Evolutionary conservation across 179 eudicot species (phyloP), one percentile per base, ranked within the genome.

Genomic region (Silene noctiflora): DNA sequence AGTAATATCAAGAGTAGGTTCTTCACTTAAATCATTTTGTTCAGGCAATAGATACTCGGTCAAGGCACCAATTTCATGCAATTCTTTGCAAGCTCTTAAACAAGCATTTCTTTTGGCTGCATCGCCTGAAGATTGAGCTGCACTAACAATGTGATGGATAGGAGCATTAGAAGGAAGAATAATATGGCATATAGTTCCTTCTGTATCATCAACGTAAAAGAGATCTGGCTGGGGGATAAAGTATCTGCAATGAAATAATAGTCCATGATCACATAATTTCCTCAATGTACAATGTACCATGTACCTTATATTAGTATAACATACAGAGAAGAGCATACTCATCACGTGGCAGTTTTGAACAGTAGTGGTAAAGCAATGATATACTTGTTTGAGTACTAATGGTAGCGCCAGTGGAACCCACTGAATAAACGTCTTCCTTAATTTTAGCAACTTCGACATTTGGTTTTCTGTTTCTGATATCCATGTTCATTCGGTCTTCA

Each of bases 101-200:
- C 99, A 93, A 74, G 98, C 97, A 84, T 90, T 92, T 89, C 81
- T 89, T 78, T 90, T 96, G 33, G 99, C 97, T 78, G 88, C 91
- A 48, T 90, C 99, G 16, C 13, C 79, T n/a, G 97, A 91, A 77
- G 91, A 75, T 79, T 91, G 97, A 70, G 94, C 90, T 78, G 80
- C 62, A 51, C 97, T 78, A 59, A 48, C 69, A 79, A 96, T 80
- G 74, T 85, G 83, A 84, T 84, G 96, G 71, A 89, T 81, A 31
- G 99, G 96, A 84, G 99, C 96, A 87, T 96, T 96, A 44, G 91
- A 80, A 56, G 99, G 99, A 81, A 96, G 96, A 81, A 86, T 85
- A 68, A 93, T 83, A 67, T 81, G 79, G 87, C 99, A 96, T 56
- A 90, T 75, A 19, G 77, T 84, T 83, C 97, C 98, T 61, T 96